Evolutionary conservation across 371 early-diverging fungal species (phyloP).

Genomic region (Umbelopsis sp.): DNA sequence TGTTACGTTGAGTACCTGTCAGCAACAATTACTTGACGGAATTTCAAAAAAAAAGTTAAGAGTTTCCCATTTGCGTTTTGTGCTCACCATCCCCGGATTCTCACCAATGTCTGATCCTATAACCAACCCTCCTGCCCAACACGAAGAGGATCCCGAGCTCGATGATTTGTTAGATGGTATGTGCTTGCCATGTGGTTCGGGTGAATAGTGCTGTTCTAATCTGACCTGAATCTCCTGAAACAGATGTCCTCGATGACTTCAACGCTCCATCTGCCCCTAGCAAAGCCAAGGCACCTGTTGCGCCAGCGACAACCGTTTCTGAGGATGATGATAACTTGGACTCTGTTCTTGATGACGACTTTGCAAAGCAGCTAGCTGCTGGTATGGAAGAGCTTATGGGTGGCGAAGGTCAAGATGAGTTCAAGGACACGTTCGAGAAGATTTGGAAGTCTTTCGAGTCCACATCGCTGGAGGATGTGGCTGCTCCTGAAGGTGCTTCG

Average conservation of each 20-base stretch:
- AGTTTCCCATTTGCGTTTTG: slow-evolving; percentile 1
- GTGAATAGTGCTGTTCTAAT: too few species aligned
- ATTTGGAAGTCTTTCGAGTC: slow-evolving; percentile 59
- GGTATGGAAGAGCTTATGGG: slow-evolving; percentile 80
- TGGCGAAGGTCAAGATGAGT: slow-evolving; percentile 45
- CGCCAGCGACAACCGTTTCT: slow-evolving; percentile 20
- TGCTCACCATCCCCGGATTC: slow-evolving; percentile 1
- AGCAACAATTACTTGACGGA: not conserved
- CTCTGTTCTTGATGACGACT: slow-evolving; percentile 66
- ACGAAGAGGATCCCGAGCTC: slow-evolving; percentile 57
- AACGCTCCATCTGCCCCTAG: slow-evolving; percentile 28
- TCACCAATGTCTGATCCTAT: slow-evolving; percentile 21
- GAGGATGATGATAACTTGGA: slow-evolving; percentile 48
- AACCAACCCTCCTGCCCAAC: slow-evolving; percentile 26
- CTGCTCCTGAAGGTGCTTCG: slow-evolving; percentile 12
- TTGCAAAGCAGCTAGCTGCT: slow-evolving; percentile 74
- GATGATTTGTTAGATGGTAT: slow-evolving; percentile 70
- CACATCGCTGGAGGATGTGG: slow-evolving; percentile 25
- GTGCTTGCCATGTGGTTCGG: too few species aligned
- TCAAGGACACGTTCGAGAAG: slow-evolving; percentile 68
- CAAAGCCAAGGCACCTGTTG: slow-evolving; percentile 6
- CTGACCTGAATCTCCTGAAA: not conserved
- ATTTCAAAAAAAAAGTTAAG: not conserved
- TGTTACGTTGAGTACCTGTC: too few species aligned
- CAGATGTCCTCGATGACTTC: slow-evolving; percentile 62